Percentiles rank a stretch among this genome's conserved stretches.
Evolutionary conservation across 179 eudicot genomes (phyloP).

Genomic region (Sideroxylon spinosum): DNA sequence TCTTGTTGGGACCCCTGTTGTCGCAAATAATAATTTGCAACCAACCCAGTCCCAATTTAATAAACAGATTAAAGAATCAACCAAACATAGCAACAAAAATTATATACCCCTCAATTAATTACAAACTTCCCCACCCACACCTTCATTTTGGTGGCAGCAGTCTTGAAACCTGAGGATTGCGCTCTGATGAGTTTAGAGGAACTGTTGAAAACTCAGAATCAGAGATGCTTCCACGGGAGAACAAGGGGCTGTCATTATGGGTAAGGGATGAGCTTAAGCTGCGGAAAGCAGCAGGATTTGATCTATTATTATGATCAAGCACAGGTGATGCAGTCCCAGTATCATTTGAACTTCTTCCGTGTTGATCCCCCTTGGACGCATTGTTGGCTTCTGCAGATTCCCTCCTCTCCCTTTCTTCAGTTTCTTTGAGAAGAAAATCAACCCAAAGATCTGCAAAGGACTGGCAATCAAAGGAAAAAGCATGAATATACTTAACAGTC

Average conservation of each 20-base stretch:
- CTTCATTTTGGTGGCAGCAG: slow-evolving; percentile 35
- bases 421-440: slow-evolving; percentile 89
- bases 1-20: not conserved
- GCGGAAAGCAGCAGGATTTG: slow-evolving; percentile 26
- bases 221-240: slow-evolving; percentile 34
- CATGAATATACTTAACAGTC: not conserved
- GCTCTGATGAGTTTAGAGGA: slow-evolving; percentile 72
- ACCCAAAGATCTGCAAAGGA: slow-evolving; percentile 98
- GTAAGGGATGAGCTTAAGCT: slow-evolving; percentile 30
- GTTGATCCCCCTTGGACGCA: slow-evolving; percentile 27
- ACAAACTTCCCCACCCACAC: slow-evolving; percentile 13
- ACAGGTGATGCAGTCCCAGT: slow-evolving; percentile 16
- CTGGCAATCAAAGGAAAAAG: slow-evolving; percentile 29
- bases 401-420: slow-evolving; percentile 83
- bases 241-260: slow-evolving; percentile 31
- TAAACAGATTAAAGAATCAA: slow-evolving; percentile 10
- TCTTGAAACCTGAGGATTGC: slow-evolving; percentile 39
- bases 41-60: not conserved
- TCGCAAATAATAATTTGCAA: slow-evolving; percentile 7
- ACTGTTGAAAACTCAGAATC: slow-evolving; percentile 89
- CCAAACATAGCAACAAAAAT: not conserved
- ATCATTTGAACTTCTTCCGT: slow-evolving; percentile 27
- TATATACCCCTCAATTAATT: not conserved
- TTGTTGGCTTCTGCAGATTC: slow-evolving; percentile 47
- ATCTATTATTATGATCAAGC: slow-evolving; percentile 28